Base-by-base conservation (phyloP, 2,329 filamentous ascomycete species). In the Trichophaea hybrida region DNA sequence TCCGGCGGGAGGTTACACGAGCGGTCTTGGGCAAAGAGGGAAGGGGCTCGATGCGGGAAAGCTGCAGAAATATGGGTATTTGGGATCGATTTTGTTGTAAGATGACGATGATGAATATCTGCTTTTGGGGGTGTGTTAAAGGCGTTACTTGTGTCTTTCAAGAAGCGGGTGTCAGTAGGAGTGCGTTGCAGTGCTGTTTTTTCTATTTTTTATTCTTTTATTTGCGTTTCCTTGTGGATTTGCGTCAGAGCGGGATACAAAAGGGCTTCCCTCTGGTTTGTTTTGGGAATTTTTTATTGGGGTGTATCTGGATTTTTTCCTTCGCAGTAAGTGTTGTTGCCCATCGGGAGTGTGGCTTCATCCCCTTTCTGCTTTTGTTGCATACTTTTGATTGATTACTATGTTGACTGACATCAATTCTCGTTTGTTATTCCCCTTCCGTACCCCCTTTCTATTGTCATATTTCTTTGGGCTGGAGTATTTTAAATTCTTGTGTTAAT, bases 1-100 rank as follows among this genome's bases (percentile, higher is more conserved):
- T 24, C 17, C 17, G n/a, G 52, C 33, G 10, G 52, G 33, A 13
- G 10, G 17, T 24, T n/a, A 49, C 44, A 53, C 40, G 1, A 46
- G 50, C 8, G 13, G 24, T 34, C 33, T 15, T 6, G 48, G 15
- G 2, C 15, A 32, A 12, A 51, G 31, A 24, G 31, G 24, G 24
- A n/a, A n/a, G 66, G 68, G 40, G 53, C 65, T 68, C 68, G 50
- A 68, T 61, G 57, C 69, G 67, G 34, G 71, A 66, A 61, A 67
- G 53, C 59, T 64, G 44, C 59, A 71, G 50, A 70, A 74, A 66
- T 73, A 76, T 69, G 70, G 74, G 64, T 71, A 74, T 53, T 68
- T 75, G 33, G 74, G 73, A 59, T 61, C 33, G 13, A n/a, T 53
- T 13, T 24, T 49, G 44, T 49, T 49, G 44, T 49, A 49, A 24